Base-by-base conservation (phyloP, 805 yeast genomes). In the Ogataea angusta region DNA sequence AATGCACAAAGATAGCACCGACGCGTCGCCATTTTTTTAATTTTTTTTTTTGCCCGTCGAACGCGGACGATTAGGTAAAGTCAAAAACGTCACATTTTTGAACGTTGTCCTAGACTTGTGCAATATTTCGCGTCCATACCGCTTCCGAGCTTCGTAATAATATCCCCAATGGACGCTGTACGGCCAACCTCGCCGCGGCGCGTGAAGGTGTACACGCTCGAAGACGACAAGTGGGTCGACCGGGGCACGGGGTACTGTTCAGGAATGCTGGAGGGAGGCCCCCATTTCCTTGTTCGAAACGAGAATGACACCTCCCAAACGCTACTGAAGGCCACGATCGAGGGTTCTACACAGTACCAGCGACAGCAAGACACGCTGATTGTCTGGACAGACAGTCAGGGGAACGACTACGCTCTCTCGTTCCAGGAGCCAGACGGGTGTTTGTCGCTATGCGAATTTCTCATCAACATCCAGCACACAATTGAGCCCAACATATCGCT, bases 381-480 rank as follows among this genome's bases (percentile, higher is more conserved):
- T 8, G 96, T 91, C 15, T 91, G 98, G 98, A 85, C 95, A 8
- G 96, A 87, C 55, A 54, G 65, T 2, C 71, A 74, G 14, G 79
- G 82, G 6, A 73, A 72, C 38, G 95, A 88, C 60, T 78, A 87
- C 48, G 98, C 98, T 2, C 69, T 91, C 17, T 84, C 95, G 33
- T 91, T 91, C 61, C 96, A 91, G 61, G 97, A 89, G 54, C 80
- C 86, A 25, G 84, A 82, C 33, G 98, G 97, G 0, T 91, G 99
- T 62, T 76, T 85, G 10, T 76, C 80, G 6, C 56, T 90, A 31
- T 88, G 96, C 59, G 91, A 86, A 36, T 90, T 88, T 56, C 72
- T 90, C 18, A 75, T 85, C 14, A 72, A 72, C 39, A 80, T 80
- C 2, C 91, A 85, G 55, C 78, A 75, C 49, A 72, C 68, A 30